These are phyloP conservation scores for Erucastrum elatum DNA, from an alignment of 345 rosid genomes.

Conservation along the genomic window DNA sequence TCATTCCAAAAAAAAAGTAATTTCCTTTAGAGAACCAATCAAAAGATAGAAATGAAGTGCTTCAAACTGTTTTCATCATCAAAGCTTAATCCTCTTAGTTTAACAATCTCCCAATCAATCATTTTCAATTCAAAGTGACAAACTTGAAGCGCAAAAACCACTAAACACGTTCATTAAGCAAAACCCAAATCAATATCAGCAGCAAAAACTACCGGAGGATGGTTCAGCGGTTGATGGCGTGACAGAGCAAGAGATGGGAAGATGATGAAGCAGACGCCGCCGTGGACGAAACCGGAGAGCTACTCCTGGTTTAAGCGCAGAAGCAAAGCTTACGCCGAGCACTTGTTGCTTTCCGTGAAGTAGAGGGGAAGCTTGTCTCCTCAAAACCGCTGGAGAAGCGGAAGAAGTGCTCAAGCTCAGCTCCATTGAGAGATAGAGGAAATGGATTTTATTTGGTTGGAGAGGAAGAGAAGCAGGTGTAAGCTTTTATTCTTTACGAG, in stretches of 20 bases:
- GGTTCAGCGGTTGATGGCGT: constrained; percentile 57
- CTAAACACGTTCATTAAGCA: not conserved
- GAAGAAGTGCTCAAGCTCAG: constrained; percentile 48
- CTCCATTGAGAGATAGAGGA: constrained; percentile 47
- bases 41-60: not conserved
- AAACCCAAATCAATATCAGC: constrained; percentile 20
- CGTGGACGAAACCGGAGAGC: constrained; percentile 51
- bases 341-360: constrained; percentile 38
- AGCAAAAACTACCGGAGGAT: constrained; percentile 47
- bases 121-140: not conserved
- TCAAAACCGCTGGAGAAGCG: constrained; percentile 34
- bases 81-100: not conserved
- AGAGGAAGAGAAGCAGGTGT: constrained; percentile 30
- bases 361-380: constrained; percentile 37
- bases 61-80: not conserved
- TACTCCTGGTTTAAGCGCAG: constrained; percentile 33
- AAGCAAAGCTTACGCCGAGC: constrained; percentile 51
- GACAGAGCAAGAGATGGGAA: constrained; percentile 64
- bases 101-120: not conserved
- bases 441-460: constrained; percentile 41
- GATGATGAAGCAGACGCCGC: constrained; percentile 38
- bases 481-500: constrained; percentile 4
- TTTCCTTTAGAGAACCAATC: constrained; percentile 20
- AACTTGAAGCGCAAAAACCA: not conserved
- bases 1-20: constrained; percentile 18